Evolutionary conservation across 208 protist species (phyloP).

Genomic region (Sergeia podlipaevii): DNA sequence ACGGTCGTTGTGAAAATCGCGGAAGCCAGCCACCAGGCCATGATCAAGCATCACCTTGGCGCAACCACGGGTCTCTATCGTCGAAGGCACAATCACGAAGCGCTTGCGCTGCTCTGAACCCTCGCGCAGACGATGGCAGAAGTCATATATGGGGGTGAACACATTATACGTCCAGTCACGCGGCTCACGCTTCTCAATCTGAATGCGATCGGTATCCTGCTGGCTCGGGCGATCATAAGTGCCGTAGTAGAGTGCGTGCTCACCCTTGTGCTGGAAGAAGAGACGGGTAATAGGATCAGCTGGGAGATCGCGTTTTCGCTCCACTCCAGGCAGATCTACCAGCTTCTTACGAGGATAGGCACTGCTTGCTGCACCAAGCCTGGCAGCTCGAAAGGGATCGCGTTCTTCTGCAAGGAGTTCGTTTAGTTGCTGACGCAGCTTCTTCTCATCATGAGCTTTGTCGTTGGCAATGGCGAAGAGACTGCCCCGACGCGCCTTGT

Average conservation of each 20-base stretch:
- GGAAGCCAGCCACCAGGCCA: constrained; percentile 86
- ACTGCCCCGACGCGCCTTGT: constrained; percentile 57
- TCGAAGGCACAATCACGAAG: constrained; percentile 88
- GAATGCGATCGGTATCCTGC: constrained; percentile 77
- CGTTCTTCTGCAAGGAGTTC: constrained; percentile 69
- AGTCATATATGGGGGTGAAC: constrained; percentile 83
- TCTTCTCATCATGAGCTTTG: constrained; percentile 54
- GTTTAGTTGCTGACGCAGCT: constrained; percentile 76
- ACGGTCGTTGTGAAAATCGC: constrained; percentile 90
- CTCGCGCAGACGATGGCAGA: constrained; percentile 87
- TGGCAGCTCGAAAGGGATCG: constrained; percentile 23
- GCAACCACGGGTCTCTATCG: constrained; percentile 82
- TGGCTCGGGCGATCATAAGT: constrained; percentile 73
- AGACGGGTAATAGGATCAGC: constrained; percentile 89
- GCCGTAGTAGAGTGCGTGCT: constrained; percentile 90
- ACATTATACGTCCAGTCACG: constrained; percentile 74
- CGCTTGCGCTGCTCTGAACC: constrained; percentile 84
- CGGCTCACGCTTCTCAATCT: constrained; percentile 80
- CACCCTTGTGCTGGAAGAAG: constrained; percentile 92
- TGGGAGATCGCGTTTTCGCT: constrained; percentile 76
- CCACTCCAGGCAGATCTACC: constrained; percentile 80
- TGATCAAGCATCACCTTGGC: constrained; percentile 85
- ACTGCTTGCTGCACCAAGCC: constrained; percentile 8
- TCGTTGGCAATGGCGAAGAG: constrained; percentile 78
- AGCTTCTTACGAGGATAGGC: constrained; percentile 39